These are phyloP conservation scores for Cladobotryum protrusum DNA, from an alignment of 2,329 filamentous ascomycete species.

Conservation along the genomic window DNA sequence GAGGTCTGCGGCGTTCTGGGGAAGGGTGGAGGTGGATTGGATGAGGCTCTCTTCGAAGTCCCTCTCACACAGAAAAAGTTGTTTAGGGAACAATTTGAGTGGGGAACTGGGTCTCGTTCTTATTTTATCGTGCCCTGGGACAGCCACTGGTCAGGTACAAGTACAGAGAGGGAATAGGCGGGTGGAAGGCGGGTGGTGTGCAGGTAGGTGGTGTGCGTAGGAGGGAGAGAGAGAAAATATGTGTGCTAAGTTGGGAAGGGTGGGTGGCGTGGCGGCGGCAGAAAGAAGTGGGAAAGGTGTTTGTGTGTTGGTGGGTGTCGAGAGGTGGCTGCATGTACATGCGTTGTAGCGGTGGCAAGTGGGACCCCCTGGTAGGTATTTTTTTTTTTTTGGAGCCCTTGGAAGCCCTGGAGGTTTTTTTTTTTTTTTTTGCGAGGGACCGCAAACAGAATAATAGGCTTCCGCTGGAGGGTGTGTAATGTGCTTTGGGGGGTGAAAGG, in stretches of 20 bases:
- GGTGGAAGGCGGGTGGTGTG: background rate
- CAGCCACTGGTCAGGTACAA: constrained; percentile 17
- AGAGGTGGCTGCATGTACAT: constrained; percentile 4
- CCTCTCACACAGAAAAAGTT: constrained; percentile 16
- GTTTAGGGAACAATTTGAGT: constrained; percentile 42
- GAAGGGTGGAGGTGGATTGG: constrained; percentile 23
- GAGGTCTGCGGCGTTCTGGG: constrained; percentile 23
- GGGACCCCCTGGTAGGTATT: constrained; percentile 9
- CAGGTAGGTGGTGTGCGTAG: constrained; percentile 2
- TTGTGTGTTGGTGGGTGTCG: constrained; percentile 3
- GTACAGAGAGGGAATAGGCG: constrained; percentile 17
- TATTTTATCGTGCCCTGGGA: constrained; percentile 31
- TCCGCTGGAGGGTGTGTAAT: constrained; percentile 1
- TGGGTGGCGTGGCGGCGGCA: constrained; percentile 17
- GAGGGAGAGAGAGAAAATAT: background rate
- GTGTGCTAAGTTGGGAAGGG: constrained; percentile 21
- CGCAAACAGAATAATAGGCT: constrained; percentile 20
- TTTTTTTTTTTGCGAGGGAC: constrained; percentile 12
- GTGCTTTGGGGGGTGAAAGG: constrained; percentile 3
- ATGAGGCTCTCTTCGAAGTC: constrained; percentile 32
- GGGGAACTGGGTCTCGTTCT: constrained; percentile 40
- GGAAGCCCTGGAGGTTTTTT: constrained; percentile 2
- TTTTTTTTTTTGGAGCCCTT: too few relatives aligned
- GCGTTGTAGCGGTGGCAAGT: constrained; percentile 17
- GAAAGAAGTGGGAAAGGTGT: constrained; percentile 1